Evolutionary conservation across 768 basidiomycete genomes (phyloP).

Genomic region (Filobasidium floriforme): DNA sequence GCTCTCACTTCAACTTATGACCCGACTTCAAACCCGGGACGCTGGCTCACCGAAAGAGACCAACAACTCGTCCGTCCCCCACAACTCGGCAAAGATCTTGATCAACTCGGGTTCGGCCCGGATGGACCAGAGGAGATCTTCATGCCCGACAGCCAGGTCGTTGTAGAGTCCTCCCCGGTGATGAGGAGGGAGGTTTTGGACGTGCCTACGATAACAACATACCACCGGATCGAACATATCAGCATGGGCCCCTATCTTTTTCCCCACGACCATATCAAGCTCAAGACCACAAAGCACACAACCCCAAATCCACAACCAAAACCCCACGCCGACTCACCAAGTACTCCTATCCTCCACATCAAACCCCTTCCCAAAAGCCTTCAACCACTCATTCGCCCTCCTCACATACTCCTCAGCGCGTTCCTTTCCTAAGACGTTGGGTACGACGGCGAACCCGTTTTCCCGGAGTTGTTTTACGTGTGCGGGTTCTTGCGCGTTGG

Average conservation of each 20-base stretch:
- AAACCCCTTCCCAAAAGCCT: conserved; percentile 12
- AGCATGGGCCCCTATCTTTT: too few relatives aligned
- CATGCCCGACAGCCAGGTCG: conserved; percentile 34
- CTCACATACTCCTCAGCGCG: conserved; percentile 6
- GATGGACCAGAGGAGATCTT: conserved; percentile 42
- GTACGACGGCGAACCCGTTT: conserved; percentile 14
- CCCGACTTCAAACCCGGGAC: neutral
- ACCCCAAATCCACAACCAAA: too few relatives aligned
- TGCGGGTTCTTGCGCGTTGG: conserved; percentile 1
- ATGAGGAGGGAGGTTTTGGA: conserved; percentile 21
- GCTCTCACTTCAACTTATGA: neutral
- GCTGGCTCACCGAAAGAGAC: conserved; percentile 34
- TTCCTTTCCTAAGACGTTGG: conserved; percentile 1
- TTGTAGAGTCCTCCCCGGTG: conserved; percentile 20
- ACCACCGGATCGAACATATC: too few relatives aligned
- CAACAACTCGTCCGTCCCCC: conserved; percentile 38
- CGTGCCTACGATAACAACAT: too few relatives aligned
- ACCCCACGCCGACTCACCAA: conserved; percentile 2
- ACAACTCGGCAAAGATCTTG: conserved; percentile 41
- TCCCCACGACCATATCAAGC: too few relatives aligned
- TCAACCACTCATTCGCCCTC: conserved; percentile 14
- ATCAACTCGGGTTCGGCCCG: conserved; percentile 35
- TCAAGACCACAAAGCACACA: too few relatives aligned
- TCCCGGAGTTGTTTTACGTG: conserved; percentile 9
- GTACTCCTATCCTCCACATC: conserved; percentile 16